Percentiles rank a stretch among this genome's conserved stretches.
Conservation (phyloP, 768 basidiomycete genomes). For the Austroboletus festivus region DNA sequence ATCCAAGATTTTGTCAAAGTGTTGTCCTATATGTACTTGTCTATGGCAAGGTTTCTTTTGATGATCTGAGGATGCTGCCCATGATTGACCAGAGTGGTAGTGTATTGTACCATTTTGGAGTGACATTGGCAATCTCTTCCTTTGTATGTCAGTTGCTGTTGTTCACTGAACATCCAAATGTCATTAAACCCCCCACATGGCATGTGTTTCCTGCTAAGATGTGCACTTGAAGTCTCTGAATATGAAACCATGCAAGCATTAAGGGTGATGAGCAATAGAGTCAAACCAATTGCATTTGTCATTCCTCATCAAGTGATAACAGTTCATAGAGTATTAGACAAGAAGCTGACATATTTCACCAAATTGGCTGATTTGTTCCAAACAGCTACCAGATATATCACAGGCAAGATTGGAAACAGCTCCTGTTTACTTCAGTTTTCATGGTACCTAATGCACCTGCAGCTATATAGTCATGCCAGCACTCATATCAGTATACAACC, state of each 20-base stretch:
- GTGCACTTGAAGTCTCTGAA: slow-evolving; percentile 81
- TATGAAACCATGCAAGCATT: slow-evolving; percentile 95
- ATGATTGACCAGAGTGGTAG: slow-evolving; percentile 88
- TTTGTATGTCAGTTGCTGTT: slow-evolving; percentile 67
- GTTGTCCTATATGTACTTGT: slow-evolving; percentile 97
- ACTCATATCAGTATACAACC: no score
- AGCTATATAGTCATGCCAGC: no score
- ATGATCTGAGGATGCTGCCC: slow-evolving; percentile 97
- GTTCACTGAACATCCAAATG: slow-evolving; percentile 85
- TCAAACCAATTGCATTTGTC: slow-evolving; percentile 94
- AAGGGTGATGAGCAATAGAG: slow-evolving; percentile 68
- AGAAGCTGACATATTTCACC: neutral
- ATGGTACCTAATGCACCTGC: no score
- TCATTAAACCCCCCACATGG: slow-evolving; percentile 92
- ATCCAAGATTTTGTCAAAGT: no score
- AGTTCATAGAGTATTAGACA: neutral
- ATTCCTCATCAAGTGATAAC: slow-evolving; percentile 79
- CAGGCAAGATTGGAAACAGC: no score
- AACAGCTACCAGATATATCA: no score
- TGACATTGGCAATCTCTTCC: slow-evolving; percentile 88
- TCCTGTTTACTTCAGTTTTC: no score
- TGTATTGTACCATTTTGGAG: slow-evolving; percentile 98
- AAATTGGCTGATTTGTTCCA: slow-evolving; percentile 90
- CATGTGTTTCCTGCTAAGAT: slow-evolving; percentile 93
- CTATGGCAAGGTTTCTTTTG: slow-evolving; percentile 98